Base-by-base conservation (phyloP, 2,329 filamentous ascomycete species). In the Pezicula carpinea region DNA sequence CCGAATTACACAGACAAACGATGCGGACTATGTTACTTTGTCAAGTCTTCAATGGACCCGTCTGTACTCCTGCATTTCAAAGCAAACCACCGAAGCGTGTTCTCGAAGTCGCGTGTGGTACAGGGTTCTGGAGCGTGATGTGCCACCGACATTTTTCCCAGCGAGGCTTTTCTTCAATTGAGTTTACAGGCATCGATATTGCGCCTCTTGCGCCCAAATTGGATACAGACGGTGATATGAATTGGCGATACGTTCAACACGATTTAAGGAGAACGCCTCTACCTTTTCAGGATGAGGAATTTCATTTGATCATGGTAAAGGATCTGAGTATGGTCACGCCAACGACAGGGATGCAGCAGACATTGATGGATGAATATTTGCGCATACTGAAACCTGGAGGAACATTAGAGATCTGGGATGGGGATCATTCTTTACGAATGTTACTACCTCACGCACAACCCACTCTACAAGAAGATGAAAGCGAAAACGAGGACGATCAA, bases 281-380 rank as follows among this genome's bases (percentile, higher is more conserved):
- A 59, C 92, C 92, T 0, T 89, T 96, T 53, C 74, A 81, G 2
- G 80, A 89, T 50, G 83, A 77, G 31, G 84, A 91, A 57, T 96
- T 95, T 64, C 89, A 96, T 63, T 76, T 96, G 34, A 78, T 97
- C 58, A 89, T 96, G 74, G 77, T 89, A 61, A 96, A 96, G 66
- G 90, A 96, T 63, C 71, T 89, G 59, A 84, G 82, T 45, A 73
- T 93, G 53, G 78, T 71, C 18, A 69, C 80, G n/a, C 74, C 85
- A 6, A 78, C 79, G 21, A 69, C 79, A 38, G 64, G 65, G 15
- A 71, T 79, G 48, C 77, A 82, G 29, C 74, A 80, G 43, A 29
- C 53, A 4, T 64, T 79, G 21, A 71, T 82, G 49, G 85, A 88
- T 54, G 89, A 96, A 62, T 85, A 83, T 52, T 70, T 92, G 39